Base-by-base conservation (phyloP, 495 filamentous ascomycete species). In the Penicillium pancosmium region DNA sequence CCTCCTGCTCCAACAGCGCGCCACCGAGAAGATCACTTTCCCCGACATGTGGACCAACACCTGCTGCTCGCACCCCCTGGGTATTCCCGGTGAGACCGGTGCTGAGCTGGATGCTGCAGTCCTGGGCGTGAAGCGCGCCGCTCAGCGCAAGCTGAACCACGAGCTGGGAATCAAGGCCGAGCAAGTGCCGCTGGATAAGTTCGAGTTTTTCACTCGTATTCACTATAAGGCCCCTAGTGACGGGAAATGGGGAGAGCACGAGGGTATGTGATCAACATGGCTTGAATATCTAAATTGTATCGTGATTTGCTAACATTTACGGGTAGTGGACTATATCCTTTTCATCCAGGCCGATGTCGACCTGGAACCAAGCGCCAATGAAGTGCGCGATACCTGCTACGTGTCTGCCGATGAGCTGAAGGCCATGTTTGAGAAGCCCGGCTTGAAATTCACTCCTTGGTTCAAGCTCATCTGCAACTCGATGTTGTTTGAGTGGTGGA, bases 31-130 rank as follows among this genome's bases (percentile, higher is more conserved):
- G 81, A 99, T 99, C 73, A 99, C 94, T 15, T 99, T 99, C 79
- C 94, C 94, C 34, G 90, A 92, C 70, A 93, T 97, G 91, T 99
- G 94, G 94, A 99, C 94, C 56, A 99, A 99, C 76, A 99, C 94
- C 40, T 99, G 94, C 83, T 99, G 94, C 80, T 99, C 94, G 33
- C 94, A 99, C 74, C 94, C 94, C 9, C 80, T 99, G 53, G 91
- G 91, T 31, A 88, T 97, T 55, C 88, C 94, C 18, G 89, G 86
- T 19, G 94, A 99, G 83, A 96, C 91, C 3, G 94, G 94, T 54
- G 83, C 87, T 12, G 88, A 91, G 69, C 82, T 98, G 19, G 86
- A 86, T 21, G 88, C 88, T 57, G 88, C 92, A 0, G 81, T 97
- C 19, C 73, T 83, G 60, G 94, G 94, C 5, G 95, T 95, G 59